Conservation (phyloP, 441 rosid species). For the Erodium moschatum region DNA sequence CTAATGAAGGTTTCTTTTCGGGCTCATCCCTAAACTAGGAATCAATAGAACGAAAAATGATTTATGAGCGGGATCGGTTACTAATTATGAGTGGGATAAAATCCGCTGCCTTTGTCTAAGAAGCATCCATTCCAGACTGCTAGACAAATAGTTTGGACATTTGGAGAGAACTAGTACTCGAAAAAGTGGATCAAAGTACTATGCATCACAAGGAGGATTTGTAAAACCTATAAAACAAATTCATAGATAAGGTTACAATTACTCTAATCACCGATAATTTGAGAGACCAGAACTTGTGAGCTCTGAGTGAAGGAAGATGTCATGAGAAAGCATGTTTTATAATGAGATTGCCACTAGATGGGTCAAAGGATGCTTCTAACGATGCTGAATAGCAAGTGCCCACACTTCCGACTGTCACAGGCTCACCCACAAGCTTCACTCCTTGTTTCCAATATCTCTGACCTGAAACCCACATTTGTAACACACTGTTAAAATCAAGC, state of each 20-base stretch:
- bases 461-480: conserved; percentile 28
- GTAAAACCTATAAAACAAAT: background rate
- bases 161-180: too few relatives aligned
- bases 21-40: too few relatives aligned
- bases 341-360: conserved; percentile 47
- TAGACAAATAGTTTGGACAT: too few relatives aligned
- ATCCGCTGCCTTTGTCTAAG: too few relatives aligned
- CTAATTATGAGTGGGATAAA: too few relatives aligned
- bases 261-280: background rate
- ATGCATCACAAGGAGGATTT: background rate
- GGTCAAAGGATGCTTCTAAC: conserved; percentile 61
- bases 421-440: conserved; percentile 65
- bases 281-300: background rate
- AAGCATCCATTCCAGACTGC: too few relatives aligned
- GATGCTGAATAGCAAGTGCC: conserved; percentile 27
- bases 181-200: too few relatives aligned
- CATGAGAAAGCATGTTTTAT: conserved; percentile 35
- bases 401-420: conserved; percentile 35
- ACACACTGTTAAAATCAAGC: conserved; percentile 7
- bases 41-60: too few relatives aligned
- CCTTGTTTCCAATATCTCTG: conserved; percentile 84
- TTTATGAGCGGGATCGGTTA: too few relatives aligned
- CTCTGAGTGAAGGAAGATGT: conserved; percentile 3
- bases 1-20: too few relatives aligned
- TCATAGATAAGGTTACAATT: background rate